Evolutionary conservation across 495 filamentous ascomycete species (phyloP).

Genomic region (Parathielavia hyrcaniae): DNA sequence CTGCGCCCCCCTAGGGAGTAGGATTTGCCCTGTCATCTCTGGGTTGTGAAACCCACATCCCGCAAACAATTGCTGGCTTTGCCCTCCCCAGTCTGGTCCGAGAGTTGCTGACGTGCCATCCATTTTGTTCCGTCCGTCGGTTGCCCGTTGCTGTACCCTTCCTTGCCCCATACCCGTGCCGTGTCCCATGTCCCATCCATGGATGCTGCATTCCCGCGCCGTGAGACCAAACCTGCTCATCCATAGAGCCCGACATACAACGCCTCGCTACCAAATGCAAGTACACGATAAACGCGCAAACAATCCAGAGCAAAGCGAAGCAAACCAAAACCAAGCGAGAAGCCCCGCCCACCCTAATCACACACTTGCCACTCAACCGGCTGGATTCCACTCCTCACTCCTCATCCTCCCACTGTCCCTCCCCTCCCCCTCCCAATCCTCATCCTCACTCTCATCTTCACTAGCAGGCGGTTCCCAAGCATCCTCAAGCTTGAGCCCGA

Average conservation of each 20-base stretch:
- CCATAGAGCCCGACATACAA: neutral
- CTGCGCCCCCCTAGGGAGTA: neutral
- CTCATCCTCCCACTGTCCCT: constrained; percentile 14
- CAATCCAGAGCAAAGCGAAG: too few relatives aligned
- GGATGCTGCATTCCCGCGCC: constrained; percentile 1
- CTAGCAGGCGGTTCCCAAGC: constrained; percentile 65
- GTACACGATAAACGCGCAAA: too few relatives aligned
- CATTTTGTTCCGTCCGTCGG: neutral
- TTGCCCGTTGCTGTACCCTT: neutral
- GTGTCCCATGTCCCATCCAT: neutral
- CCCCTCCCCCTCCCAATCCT: constrained; percentile 39
- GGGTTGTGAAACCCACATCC: constrained; percentile 14
- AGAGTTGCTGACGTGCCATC: neutral
- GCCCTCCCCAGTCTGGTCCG: neutral
- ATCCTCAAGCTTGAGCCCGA: constrained; percentile 78
- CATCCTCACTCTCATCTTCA: constrained; percentile 55
- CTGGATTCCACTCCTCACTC: constrained; percentile 1
- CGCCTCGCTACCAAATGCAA: constrained; percentile 6
- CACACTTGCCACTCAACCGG: neutral
- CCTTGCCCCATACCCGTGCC: neutral
- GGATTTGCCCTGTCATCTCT: neutral
- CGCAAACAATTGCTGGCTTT: neutral
- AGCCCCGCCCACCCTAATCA: neutral
- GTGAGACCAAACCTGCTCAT: neutral
- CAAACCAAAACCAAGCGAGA: neutral